Base-by-base conservation (phyloP, 768 basidiomycete species). In the Phanerodontia chrysosporium region DNA sequence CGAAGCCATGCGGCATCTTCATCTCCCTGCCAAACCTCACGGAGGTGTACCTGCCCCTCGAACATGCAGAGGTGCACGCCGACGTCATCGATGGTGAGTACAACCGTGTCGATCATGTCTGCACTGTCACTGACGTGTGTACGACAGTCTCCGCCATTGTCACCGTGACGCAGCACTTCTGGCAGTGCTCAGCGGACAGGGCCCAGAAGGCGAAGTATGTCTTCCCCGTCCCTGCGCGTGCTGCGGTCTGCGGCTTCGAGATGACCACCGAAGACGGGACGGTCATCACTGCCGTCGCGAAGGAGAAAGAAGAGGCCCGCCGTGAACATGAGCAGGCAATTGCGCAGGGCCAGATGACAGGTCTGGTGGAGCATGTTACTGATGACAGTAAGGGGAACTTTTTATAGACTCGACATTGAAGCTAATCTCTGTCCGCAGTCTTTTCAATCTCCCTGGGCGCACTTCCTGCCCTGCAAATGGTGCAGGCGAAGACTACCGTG, bases 381-480 rank as follows among this genome's bases (percentile, higher is more conserved):
- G 79, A 81, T 55, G 83, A 84, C 56, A 71, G 83, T 83, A 42
- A 65, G 81, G 65, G 10, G 13, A 6, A 49, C 0, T 42, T 83
- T 82, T 51, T 28, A 32, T 51, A n/a, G 10, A n/a, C n/a, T n/a
- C n/a, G n/a, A n/a, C 49, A 14, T 22, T 32, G 1, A 2, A 48
- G 18, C 21, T 16, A 12, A 5, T 22, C 9, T 5, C 8, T 13
- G 8, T 10, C 22, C 24, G 8, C 49, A 85, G 84, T 83, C 49
- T 84, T 85, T 64, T 80, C 77, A 0, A 80, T 86, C 42, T 84
- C 84, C 2, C 64, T 85, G 2, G 84, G 84, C 6, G 78, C 80
- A 0, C 76, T 85, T 53, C 79, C 80, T 35, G 70, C 77, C 0
- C 60, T 62, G 1, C 64, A 76, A 36, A 77, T 67, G 1, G 77